These are phyloP conservation scores for Fragilaria crotonensis DNA, from an alignment of 108 stramenopile genomes.

Conservation along the genomic window DNA sequence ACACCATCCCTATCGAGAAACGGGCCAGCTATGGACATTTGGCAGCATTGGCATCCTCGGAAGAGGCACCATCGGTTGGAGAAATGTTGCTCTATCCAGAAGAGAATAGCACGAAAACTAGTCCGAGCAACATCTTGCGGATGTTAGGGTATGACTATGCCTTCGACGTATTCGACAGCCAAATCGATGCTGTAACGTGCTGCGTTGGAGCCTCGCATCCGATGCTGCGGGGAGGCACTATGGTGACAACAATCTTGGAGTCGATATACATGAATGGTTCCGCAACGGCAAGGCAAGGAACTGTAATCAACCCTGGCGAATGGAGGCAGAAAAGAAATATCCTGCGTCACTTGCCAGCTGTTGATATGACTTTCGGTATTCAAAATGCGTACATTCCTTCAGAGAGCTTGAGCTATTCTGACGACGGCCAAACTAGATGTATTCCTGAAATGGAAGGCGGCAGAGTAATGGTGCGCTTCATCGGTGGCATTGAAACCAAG, in stretches of 20 bases:
- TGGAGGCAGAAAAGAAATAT: constrained; percentile 65
- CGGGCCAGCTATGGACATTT: constrained; percentile 25
- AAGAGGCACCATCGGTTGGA: constrained; percentile 59
- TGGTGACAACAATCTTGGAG: constrained; percentile 76
- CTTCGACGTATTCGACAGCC: constrained; percentile 68
- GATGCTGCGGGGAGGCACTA: constrained; percentile 78
- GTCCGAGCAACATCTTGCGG: constrained; percentile 18
- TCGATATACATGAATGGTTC: constrained; percentile 76
- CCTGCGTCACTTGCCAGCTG: constrained; percentile 77
- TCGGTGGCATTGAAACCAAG: constrained; percentile 56
- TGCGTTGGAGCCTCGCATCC: constrained; percentile 79
- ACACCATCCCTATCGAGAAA: constrained; percentile 8
- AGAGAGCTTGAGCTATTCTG: constrained; percentile 66
- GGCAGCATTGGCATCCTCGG: constrained; percentile 26
- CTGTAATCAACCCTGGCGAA: constrained; percentile 69
- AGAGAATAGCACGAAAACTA: constrained; percentile 25
- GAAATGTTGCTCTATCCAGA: constrained; percentile 70
- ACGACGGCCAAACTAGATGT: constrained; percentile 73
- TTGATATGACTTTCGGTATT: constrained; percentile 74
- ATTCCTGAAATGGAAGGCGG: constrained; percentile 76
- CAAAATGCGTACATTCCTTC: constrained; percentile 76
- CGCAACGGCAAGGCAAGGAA: constrained; percentile 65
- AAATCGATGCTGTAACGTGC: constrained; percentile 67
- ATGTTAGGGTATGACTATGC: constrained; percentile 77
- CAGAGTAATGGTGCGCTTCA: constrained; percentile 51